These are phyloP conservation scores for Coemansia sp. DNA, from an alignment of 192 early-diverging fungal genomes.

Conservation along the genomic window DNA sequence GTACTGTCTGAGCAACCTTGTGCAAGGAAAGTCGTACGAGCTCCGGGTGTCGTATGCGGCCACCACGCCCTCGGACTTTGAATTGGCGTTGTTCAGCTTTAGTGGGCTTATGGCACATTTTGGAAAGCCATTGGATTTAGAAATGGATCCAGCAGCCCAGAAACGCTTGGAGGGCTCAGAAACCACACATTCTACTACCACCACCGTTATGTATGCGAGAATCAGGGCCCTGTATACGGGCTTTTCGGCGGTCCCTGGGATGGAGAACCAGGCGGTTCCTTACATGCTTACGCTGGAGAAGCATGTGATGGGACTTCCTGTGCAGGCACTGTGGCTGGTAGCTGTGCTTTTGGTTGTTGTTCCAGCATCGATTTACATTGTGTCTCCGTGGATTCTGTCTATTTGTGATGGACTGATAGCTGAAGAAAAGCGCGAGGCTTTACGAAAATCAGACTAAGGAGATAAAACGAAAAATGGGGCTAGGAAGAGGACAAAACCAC, in stretches of 20 bases:
- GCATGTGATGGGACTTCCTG: conserved; percentile 37
- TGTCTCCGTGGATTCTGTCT: conserved; percentile 24
- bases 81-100: conserved; percentile 21
- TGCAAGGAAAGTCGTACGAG: conserved; percentile 23
- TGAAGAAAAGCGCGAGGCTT: conserved; percentile 11
- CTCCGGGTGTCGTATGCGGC: conserved; percentile 51
- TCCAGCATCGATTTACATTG: conserved; percentile 7
- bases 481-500: no score
- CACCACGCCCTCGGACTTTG: conserved; percentile 28
- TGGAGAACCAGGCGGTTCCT: conserved; percentile 20
- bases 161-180: no score
- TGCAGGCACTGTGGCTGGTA: conserved; percentile 39
- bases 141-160: no score
- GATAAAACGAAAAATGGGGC: not conserved
- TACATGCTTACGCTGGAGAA: conserved; percentile 40
- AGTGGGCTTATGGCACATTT: not conserved
- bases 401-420: conserved; percentile 17
- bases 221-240: conserved; percentile 33
- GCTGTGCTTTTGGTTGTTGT: conserved; percentile 27
- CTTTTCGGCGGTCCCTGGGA: conserved; percentile 14
- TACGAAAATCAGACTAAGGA: not conserved
- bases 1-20: conserved; percentile 27
- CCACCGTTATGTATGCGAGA: conserved; percentile 20
- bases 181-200: not conserved
- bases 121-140: not conserved